Conservation (phyloP, 2,329 filamentous ascomycete species). For the Aureobasidium sp. region DNA sequence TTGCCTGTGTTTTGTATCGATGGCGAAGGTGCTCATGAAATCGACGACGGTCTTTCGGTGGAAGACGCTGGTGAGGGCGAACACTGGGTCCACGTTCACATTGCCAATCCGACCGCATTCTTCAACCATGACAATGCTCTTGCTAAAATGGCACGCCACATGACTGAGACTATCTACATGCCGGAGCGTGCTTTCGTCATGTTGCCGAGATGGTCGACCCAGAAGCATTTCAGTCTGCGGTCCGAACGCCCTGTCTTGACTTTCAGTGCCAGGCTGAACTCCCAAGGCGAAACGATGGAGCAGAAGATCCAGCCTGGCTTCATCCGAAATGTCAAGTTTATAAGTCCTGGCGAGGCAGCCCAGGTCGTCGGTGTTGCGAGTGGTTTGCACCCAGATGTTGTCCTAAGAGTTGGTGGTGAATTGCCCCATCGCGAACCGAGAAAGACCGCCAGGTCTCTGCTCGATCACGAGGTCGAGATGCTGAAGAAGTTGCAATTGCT, state of each 20-base stretch:
- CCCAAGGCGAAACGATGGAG: conserved; percentile 47
- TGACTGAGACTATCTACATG: conserved; percentile 50
- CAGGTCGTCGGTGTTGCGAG: conserved; percentile 13
- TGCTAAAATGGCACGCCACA: conserved; percentile 54
- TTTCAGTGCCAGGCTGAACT: conserved; percentile 51
- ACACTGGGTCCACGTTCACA: conserved; percentile 71
- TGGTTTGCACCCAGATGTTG: conserved; percentile 18
- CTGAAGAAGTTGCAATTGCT: conserved; percentile 27
- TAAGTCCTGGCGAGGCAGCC: conserved; percentile 41
- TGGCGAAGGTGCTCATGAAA: conserved; percentile 56
- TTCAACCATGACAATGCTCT: conserved; percentile 54
- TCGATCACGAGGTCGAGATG: conserved; percentile 16
- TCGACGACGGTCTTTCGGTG: conserved; percentile 74
- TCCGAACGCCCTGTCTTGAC: conserved; percentile 51
- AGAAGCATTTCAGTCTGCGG: conserved; percentile 48
- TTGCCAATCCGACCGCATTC: conserved; percentile 69
- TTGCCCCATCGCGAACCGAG: conserved; percentile 20
- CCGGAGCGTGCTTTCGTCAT: conserved; percentile 52
- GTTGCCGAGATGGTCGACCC: conserved; percentile 45
- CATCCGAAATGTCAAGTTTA: conserved; percentile 47
- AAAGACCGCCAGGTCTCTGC: conserved; percentile 20
- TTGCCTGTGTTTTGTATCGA: conserved; percentile 68
- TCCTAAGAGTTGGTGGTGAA: conserved; percentile 30
- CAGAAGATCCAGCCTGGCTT: conserved; percentile 47
- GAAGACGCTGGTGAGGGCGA: conserved; percentile 43